These are phyloP conservation scores for Cryphonectria radicalis DNA, from an alignment of 2,329 filamentous ascomycete genomes.

Conservation along the genomic window DNA sequence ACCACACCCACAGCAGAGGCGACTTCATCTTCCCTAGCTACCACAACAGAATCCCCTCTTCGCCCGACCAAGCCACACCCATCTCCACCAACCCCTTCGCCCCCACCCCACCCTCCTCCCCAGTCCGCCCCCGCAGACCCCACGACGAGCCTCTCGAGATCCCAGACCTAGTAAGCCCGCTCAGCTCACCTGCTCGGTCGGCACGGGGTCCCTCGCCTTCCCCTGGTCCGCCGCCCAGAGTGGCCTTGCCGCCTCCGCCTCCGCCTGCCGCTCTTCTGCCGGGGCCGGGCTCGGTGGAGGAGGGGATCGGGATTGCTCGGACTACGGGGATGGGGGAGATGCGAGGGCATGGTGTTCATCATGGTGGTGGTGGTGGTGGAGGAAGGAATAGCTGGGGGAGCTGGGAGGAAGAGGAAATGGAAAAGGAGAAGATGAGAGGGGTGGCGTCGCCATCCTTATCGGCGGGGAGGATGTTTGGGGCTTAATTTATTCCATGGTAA, in stretches of 20 bases:
- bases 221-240: slow-evolving; percentile 23
- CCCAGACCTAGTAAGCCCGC: slow-evolving; percentile 37
- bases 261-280: neutral
- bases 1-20: neutral
- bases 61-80: neutral
- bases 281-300: neutral
- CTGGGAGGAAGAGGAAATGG: slow-evolving; percentile 20
- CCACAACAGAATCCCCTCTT: neutral
- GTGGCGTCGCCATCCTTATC: neutral
- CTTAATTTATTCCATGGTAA: neutral
- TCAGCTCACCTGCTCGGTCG: slow-evolving; percentile 12
- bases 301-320: slow-evolving; percentile 20
- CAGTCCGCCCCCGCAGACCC: slow-evolving; percentile 41
- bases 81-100: slow-evolving; percentile 9
- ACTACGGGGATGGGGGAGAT: slow-evolving; percentile 10
- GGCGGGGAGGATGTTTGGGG: slow-evolving; percentile 14
- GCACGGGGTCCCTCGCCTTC: neutral
- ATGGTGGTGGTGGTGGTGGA: too few relatives aligned
- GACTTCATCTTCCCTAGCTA: neutral
- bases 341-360: neutral
- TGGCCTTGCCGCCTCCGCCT: slow-evolving; percentile 22
- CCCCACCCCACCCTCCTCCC: slow-evolving; percentile 36
- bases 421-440: neutral
- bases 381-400: slow-evolving; percentile 25
- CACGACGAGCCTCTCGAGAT: slow-evolving; percentile 44